phyloP scores from a whole-genome alignment of 139 green algal species.

The Chlamydomonas sphaeroides region DNA sequence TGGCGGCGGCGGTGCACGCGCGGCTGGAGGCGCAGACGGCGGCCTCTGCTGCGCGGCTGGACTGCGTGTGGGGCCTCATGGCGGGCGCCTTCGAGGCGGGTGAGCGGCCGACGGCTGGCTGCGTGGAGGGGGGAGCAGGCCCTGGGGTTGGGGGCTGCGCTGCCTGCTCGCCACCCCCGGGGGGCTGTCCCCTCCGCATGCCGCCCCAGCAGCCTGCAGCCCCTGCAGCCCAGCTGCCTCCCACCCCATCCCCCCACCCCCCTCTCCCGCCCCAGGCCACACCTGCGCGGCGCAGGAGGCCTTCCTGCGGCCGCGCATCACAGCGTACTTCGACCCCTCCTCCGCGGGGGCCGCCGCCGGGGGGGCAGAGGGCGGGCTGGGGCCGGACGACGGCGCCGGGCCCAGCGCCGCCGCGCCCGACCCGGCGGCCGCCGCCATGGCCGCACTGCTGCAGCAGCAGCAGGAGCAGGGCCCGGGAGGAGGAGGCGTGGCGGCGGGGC shows the following conservation, averaged over 20 bases:
- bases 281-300: constrained; percentile 50
- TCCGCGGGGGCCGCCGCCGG: background rate
- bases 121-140: background rate
- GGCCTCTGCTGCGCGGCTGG: constrained; percentile 41
- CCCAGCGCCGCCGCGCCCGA: background rate
- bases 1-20: constrained; percentile 13
- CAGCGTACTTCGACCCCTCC: constrained; percentile 65
- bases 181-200: too few species aligned
- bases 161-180: too few species aligned
- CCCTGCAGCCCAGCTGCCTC: too few species aligned
- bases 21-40: constrained; percentile 28
- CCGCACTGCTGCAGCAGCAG: background rate
- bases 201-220: too few species aligned
- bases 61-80: constrained; percentile 50
- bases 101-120: background rate
- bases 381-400: too few species aligned
- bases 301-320: constrained; percentile 49
- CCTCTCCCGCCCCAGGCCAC: background rate
- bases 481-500: background rate
- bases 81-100: constrained; percentile 25
- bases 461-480: background rate
- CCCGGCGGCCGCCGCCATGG: background rate
- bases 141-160: background rate
- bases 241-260: background rate
- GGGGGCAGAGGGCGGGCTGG: too few species aligned